Evolutionary conservation across 2,329 filamentous ascomycete genomes (phyloP), one percentile per base, ranked within the genome.

Genomic region (Alternaria arborescens): DNA sequence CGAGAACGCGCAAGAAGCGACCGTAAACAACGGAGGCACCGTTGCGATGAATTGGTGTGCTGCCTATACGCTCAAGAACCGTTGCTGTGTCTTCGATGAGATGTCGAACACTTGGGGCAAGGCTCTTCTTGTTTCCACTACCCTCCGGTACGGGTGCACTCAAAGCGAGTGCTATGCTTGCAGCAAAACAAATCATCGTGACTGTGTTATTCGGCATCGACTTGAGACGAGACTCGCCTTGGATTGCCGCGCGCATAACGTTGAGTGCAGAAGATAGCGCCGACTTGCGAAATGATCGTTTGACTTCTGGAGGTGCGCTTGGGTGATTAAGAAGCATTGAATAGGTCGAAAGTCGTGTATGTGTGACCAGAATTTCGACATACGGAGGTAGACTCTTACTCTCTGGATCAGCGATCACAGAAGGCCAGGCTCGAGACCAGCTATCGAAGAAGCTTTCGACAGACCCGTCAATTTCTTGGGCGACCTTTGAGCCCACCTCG

Each of bases 171-270:
- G 46, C 88, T 80, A 76, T 68, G 36, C 69, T 76, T 16, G 72
- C 77, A 0, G 90, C 89, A 65, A 91, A 92, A 1, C 89, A 90
- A 12, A 92, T 91, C 90, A 92, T 92, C 65, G 92, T 91, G 56
- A 89, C 86, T 0, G 90, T 91, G 67, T 92, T 92, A 76, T 92
- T 92, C 0, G 90, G 90, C 89, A 92, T 92, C 0, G 89, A 91
- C 56, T 88, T 88, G 0, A 92, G 82, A 62, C 89, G 85, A 0
- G 83, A 81, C 71, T 92, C 90, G 34, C 89, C 89, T 74, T 91
- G 89, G 6, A 92, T 90, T 0, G 89, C 89, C 2, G 88, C 88
- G 22, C 90, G 86, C 82, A 92, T 86, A 5, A 92, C 90, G 59
- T 91, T 91, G n/a, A 92, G 77, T 0, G 90, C 89, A 0, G 89